A percentile compares a stretch with the other conserved stretches of the same genome.
phyloP scores from a whole-genome alignment of 495 filamentous ascomycete species.

The Xylaria sp. region DNA sequence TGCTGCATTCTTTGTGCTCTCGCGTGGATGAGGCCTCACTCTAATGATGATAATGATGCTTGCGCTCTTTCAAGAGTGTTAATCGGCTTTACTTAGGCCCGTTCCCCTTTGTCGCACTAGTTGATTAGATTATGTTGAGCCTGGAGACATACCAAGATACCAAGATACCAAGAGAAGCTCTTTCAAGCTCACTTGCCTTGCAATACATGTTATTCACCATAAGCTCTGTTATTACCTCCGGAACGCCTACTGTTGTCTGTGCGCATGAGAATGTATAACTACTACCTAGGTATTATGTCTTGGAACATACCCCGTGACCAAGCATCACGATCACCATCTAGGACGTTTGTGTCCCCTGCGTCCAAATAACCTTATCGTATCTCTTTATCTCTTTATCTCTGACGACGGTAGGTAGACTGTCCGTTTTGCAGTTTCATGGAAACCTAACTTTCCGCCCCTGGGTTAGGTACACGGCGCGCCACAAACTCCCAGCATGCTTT shows the following conservation, averaged over 20 bases:
- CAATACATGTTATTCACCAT: neutral
- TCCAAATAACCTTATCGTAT: neutral
- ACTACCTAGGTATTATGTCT: neutral
- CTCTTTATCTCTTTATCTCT: no score
- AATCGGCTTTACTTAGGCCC: neutral
- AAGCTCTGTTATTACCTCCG: neutral
- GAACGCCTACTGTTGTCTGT: conserved; percentile 5
- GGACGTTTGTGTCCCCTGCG: neutral
- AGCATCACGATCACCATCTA: neutral
- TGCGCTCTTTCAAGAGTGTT: neutral
- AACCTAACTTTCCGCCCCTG: neutral
- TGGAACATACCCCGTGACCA: neutral
- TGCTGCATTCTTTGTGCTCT: conserved; percentile 2
- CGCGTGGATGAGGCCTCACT: neutral
- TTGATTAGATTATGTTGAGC: conserved; percentile 9
- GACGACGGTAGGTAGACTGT: conserved; percentile 1
- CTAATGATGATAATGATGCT: conserved; percentile 19
- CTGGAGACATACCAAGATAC: conserved; percentile 19
- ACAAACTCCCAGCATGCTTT: neutral
- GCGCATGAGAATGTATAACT: neutral
- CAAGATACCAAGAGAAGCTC: conserved; percentile 12
- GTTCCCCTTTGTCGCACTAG: conserved; percentile 7
- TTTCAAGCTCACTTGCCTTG: conserved; percentile 16
- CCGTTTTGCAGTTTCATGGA: conserved; percentile 1
- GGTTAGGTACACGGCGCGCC: conserved; percentile 10